Percentiles rank a stretch among this genome's conserved stretches.
phyloP scores from a whole-genome alignment of 495 filamentous ascomycete genomes.

The Penicillium coffeae region DNA sequence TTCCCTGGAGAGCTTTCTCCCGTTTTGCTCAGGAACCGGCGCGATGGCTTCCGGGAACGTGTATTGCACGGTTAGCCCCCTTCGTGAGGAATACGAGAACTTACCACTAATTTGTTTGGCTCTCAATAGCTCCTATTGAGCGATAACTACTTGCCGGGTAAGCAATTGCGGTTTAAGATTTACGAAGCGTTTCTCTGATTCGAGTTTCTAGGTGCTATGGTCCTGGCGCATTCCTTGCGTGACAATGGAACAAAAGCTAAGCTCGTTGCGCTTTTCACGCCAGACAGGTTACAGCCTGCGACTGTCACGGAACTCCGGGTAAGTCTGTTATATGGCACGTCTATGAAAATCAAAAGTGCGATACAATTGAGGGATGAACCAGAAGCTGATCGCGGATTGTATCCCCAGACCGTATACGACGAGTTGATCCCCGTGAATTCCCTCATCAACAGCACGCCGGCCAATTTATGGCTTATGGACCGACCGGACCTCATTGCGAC shows the following conservation, averaged over 20 bases:
- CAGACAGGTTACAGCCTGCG: conserved; percentile 65
- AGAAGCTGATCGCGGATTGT: background rate
- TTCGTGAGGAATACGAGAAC: background rate
- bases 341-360: too few species aligned
- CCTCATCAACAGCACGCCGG: conserved; percentile 69
- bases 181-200: conserved; percentile 8
- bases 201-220: conserved; percentile 67
- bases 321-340: conserved; percentile 15
- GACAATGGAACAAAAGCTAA: conserved; percentile 86
- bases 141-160: conserved; percentile 88
- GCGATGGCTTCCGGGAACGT: conserved; percentile 40
- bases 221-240: conserved; percentile 90
- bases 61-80: conserved; percentile 55
- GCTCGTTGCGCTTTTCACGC: conserved; percentile 77
- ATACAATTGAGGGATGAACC: too few species aligned
- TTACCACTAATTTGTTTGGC: conserved; percentile 16
- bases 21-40: conserved; percentile 1
- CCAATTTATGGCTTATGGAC: conserved; percentile 87
- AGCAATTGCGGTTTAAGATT: conserved; percentile 2
- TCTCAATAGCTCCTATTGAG: conserved; percentile 74
- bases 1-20: too few species aligned
- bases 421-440: conserved; percentile 80
- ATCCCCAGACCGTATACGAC: conserved; percentile 72
- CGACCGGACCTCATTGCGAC: conserved; percentile 83
- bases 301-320: conserved; percentile 79